Base-by-base conservation (phyloP, 2,329 filamentous ascomycete species). In the Aspergillus hiratsukae region DNA sequence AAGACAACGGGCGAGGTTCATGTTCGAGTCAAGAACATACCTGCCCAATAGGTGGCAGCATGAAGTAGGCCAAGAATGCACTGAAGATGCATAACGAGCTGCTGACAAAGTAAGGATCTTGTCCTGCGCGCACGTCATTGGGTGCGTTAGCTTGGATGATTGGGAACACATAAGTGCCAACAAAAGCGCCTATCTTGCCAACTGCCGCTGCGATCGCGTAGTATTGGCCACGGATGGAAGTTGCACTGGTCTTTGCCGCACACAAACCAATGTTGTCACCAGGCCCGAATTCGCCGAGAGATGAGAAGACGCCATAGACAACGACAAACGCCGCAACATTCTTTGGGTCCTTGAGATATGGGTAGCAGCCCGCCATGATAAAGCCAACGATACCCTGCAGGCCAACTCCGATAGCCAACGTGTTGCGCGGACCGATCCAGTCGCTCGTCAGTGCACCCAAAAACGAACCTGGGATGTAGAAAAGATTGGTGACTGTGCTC, bases 251-350 rank as follows among this genome's bases (percentile, higher is more conserved):
- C 78, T 96, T 96, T 49, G 89, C 88, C 0, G 92, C 91, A 29
- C 95, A 74, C 0, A 96, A 81, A 2, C 91, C 91, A 64, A 96
- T 96, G 72, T 96, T 96, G 77, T 96, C 89, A 11, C 92, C 92
- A 0, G 92, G 91, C 0, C 92, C 91, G 43, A 95, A 75, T 72
- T 94, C 90, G 51, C 90, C 90, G 1, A 93, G 80, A 0, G 87
- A 83, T 1, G 90, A 78, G 76, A 94, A 94, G 61, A 94, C 80
- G 17, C 83, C 90, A 64, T 91, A 93, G 2, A 93, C 84, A 4
- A 91, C 87, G 1, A 89, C 87, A 64, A 94, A 95, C 0, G 80
- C 89, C 7, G 80, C 90, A 4, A 94, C 84, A 58, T 90, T 85
- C 58, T 80, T 68, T 0, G 85, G 78, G 52, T 84, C 81, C 0